A percentile compares a stretch with the other conserved stretches of the same genome.
These are phyloP conservation scores for Aphanomyces cochlioides DNA, from an alignment of 352 stramenopile species.

Conservation along the genomic window DNA sequence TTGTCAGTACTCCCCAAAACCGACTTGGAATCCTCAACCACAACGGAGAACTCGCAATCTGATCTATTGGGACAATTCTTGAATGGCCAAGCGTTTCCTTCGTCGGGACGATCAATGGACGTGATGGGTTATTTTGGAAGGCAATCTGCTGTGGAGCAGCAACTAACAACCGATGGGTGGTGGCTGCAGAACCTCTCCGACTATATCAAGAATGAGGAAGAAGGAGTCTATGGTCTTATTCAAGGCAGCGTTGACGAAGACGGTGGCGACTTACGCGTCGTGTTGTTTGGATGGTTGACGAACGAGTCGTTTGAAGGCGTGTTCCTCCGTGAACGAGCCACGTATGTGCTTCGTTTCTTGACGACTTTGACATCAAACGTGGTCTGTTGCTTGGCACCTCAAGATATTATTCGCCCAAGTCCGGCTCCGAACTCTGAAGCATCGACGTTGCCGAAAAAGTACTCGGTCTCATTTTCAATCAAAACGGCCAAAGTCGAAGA, in stretches of 20 bases:
- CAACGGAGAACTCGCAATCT: no score
- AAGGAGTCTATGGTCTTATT: slow-evolving; percentile 52
- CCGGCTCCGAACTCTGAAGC: slow-evolving; percentile 7
- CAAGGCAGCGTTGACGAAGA: slow-evolving; percentile 22
- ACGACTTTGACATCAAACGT: slow-evolving; percentile 50
- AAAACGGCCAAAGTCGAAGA: slow-evolving; percentile 36
- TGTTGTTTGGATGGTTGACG: slow-evolving; percentile 63
- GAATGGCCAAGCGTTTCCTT: neutral
- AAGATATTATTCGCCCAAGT: no score
- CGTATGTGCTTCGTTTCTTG: slow-evolving; percentile 69
- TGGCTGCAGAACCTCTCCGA: slow-evolving; percentile 51
- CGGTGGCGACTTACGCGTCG: slow-evolving; percentile 29
- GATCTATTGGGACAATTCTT: slow-evolving; percentile 34
- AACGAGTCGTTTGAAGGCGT: slow-evolving; percentile 43
- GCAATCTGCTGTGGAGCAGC: slow-evolving; percentile 46
- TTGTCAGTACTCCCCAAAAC: slow-evolving; percentile 31
- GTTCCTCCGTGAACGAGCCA: slow-evolving; percentile 53
- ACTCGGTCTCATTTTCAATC: slow-evolving; percentile 39
- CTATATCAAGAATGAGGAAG: slow-evolving; percentile 38
- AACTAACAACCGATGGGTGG: slow-evolving; percentile 38
- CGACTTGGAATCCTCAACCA: neutral
- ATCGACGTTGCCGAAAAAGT: slow-evolving; percentile 29
- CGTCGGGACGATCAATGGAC: neutral
- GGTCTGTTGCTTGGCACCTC: slow-evolving; percentile 45
- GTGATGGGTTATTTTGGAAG: slow-evolving; percentile 61